Conservation (phyloP, 208 protist species). For the Acanthamoeba castellanii region DNA sequence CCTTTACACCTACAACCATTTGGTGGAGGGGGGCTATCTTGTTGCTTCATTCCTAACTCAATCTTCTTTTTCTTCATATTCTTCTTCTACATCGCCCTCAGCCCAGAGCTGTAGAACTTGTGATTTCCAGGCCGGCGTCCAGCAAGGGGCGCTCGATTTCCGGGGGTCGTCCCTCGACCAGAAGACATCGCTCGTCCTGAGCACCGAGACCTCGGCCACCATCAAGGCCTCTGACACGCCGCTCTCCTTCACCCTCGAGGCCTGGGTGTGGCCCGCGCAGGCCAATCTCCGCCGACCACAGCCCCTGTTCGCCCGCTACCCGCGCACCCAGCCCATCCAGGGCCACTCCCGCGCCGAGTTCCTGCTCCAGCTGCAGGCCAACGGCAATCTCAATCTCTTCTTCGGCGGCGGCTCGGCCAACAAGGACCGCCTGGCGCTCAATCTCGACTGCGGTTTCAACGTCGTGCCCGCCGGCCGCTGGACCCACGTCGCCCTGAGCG, state of each 20-base stretch:
- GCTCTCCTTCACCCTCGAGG: neutral
- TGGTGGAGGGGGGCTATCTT: no score
- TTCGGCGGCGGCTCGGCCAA: constrained; percentile 39
- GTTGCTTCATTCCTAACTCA: no score
- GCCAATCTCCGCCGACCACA: neutral
- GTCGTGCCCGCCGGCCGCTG: neutral
- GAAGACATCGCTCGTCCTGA: neutral
- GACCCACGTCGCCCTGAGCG: constrained; percentile 1
- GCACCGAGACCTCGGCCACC: neutral
- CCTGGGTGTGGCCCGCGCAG: neutral
- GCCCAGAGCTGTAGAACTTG: neutral
- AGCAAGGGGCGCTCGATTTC: neutral
- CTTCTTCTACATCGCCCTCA: neutral
- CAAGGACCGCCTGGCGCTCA: neutral
- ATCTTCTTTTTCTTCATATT: no score
- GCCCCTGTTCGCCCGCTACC: constrained; percentile 26
- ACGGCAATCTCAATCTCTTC: constrained; percentile 50
- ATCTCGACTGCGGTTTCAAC: constrained; percentile 10
- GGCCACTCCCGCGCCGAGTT: constrained; percentile 33
- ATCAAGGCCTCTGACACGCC: neutral
- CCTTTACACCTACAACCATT: no score
- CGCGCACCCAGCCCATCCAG: neutral
- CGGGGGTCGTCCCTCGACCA: neutral
- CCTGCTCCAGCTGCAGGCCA: constrained; percentile 26
- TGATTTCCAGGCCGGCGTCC: neutral